phyloP scores from a whole-genome alignment of 805 yeast genomes.

The Torulaspora indica region DNA sequence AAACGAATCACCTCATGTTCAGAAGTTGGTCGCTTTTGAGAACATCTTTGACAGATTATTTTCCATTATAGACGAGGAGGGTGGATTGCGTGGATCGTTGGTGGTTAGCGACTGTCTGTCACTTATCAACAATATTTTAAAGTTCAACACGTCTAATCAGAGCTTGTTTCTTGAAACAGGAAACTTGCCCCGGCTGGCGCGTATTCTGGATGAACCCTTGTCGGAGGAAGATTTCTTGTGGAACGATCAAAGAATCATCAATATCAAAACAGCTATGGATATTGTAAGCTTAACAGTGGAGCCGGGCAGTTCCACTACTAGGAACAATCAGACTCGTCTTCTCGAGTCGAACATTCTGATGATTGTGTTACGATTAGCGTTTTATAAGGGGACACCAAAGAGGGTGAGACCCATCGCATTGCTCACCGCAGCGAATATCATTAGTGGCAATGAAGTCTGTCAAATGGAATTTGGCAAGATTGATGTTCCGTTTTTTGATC shows the following conservation, averaged over 20 bases:
- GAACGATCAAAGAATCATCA: slow-evolving; percentile 71
- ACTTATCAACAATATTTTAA: slow-evolving; percentile 63
- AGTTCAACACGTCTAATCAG: slow-evolving; percentile 86
- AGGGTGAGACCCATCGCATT: slow-evolving; percentile 64
- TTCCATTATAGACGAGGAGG: slow-evolving; percentile 76
- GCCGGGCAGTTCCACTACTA: slow-evolving; percentile 65
- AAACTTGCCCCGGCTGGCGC: slow-evolving; percentile 61
- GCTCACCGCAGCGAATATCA: slow-evolving; percentile 70
- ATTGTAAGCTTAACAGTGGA: slow-evolving; percentile 67
- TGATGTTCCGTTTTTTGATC: slow-evolving; percentile 90
- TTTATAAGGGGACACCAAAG: slow-evolving; percentile 60
- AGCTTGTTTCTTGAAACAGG: slow-evolving; percentile 81
- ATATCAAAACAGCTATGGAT: slow-evolving; percentile 62
- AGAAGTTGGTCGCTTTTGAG: slow-evolving; percentile 90
- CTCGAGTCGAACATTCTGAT: slow-evolving; percentile 59
- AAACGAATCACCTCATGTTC: slow-evolving; percentile 77
- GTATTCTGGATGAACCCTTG: slow-evolving; percentile 58
- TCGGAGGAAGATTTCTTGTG: slow-evolving; percentile 51
- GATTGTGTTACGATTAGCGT: slow-evolving; percentile 63
- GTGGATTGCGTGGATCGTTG: slow-evolving; percentile 81
- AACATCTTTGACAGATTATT: slow-evolving; percentile 82
- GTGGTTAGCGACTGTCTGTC: slow-evolving; percentile 89
- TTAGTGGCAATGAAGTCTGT: slow-evolving; percentile 57
- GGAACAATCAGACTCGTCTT: slow-evolving; percentile 56
- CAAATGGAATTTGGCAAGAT: slow-evolving; percentile 72